A percentile compares a stretch with the other conserved stretches of the same genome.
These are phyloP conservation scores for Chytriomyces sp. DNA, from an alignment of 192 early-diverging fungal genomes.

Conservation along the genomic window DNA sequence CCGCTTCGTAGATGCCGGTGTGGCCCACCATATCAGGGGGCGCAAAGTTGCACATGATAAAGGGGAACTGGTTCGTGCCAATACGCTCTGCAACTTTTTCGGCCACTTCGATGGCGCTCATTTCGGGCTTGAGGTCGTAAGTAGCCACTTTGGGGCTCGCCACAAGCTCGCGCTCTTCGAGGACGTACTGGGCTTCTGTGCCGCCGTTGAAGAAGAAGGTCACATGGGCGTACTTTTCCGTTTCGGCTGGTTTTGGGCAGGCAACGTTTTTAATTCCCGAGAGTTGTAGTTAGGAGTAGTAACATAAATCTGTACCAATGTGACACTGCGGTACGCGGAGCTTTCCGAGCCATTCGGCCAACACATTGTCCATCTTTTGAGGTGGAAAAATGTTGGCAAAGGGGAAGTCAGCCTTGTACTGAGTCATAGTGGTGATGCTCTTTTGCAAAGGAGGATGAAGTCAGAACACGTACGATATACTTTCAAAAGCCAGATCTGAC, in stretches of 20 bases:
- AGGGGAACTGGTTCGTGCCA: slow-evolving; percentile 76
- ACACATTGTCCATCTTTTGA: slow-evolving; percentile 95
- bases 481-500: slow-evolving; percentile 3
- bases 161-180: slow-evolving; percentile 90
- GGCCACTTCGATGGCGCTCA: slow-evolving; percentile 88
- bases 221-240: slow-evolving; percentile 99
- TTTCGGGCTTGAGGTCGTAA: slow-evolving; percentile 95
- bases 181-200: slow-evolving; percentile 83
- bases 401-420: slow-evolving; percentile 96
- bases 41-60: slow-evolving; percentile 99
- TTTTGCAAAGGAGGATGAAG: too few species aligned
- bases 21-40: slow-evolving; percentile 87
- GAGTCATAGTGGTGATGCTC: slow-evolving; percentile 91
- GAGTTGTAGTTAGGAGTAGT: too few species aligned
- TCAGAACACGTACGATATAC: too few species aligned
- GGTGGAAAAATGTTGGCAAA: slow-evolving; percentile 96
- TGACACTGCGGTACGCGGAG: slow-evolving; percentile 87
- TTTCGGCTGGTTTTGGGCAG: slow-evolving; percentile 70
- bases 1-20: slow-evolving; percentile 93
- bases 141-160: slow-evolving; percentile 94
- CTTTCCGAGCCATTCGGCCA: slow-evolving; percentile 96
- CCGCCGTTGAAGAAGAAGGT: slow-evolving; percentile 99
- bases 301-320: slow-evolving; percentile 56
- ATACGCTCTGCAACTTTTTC: slow-evolving; percentile 88
- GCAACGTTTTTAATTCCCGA: too few species aligned